Percentiles rank a stretch among this genome's conserved stretches.
phyloP scores from a whole-genome alignment of 805 yeast species.

The Lachancea kluyveri region DNA sequence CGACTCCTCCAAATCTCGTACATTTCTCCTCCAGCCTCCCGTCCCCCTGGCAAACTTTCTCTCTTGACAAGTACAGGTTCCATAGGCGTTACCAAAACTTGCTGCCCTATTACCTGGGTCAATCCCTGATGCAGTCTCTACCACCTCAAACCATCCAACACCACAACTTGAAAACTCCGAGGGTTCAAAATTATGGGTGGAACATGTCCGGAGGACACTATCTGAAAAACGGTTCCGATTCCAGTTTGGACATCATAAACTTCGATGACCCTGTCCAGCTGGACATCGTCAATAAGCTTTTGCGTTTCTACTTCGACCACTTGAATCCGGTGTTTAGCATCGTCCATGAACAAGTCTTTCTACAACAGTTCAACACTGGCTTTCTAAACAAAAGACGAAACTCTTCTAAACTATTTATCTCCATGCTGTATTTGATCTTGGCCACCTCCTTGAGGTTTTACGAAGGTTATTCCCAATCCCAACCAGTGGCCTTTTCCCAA shows the following conservation, averaged over 20 bases:
- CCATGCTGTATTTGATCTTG: constrained; percentile 43
- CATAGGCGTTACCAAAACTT: constrained; percentile 41
- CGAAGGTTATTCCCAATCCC: too few relatives aligned
- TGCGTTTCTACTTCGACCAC: constrained; percentile 39
- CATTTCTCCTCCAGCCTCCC: neutral
- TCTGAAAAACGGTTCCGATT: constrained; percentile 28
- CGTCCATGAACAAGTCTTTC: constrained; percentile 47
- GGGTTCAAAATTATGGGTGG: constrained; percentile 62
- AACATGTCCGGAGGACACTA: constrained; percentile 56
- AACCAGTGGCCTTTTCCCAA: too few relatives aligned
- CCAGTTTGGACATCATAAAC: constrained; percentile 12
- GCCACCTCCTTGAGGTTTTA: constrained; percentile 47
- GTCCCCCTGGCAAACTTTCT: constrained; percentile 29
- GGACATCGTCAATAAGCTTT: constrained; percentile 28
- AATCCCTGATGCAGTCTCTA: constrained; percentile 25
- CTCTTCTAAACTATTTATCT: constrained; percentile 40
- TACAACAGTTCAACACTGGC: constrained; percentile 39
- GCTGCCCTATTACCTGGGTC: constrained; percentile 36
- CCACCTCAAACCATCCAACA: constrained; percentile 31
- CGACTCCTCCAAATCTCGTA: too few relatives aligned
- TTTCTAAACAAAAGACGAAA: constrained; percentile 25
- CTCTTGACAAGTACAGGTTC: constrained; percentile 40
- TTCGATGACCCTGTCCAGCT: constrained; percentile 18
- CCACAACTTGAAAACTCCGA: constrained; percentile 38
- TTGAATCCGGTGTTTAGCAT: constrained; percentile 50